A percentile compares a stretch with the other conserved stretches of the same genome.
phyloP scores from a whole-genome alignment of 192 early-diverging fungal species.

The Diversispora epigaea region DNA sequence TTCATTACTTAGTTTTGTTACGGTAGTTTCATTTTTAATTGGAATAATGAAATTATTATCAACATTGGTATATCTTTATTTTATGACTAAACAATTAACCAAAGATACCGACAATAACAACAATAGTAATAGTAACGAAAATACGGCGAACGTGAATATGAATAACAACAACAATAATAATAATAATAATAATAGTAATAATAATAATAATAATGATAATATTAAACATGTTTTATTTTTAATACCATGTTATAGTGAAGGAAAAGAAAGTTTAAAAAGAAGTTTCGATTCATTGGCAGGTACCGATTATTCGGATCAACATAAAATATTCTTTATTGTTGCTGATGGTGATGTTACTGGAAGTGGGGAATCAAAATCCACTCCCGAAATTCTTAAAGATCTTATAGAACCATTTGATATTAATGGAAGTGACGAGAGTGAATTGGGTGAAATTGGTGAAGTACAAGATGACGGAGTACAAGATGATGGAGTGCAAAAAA shows the following conservation, averaged over 20 bases:
- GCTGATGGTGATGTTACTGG: slow-evolving; percentile 80
- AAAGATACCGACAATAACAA: not conserved
- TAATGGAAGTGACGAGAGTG: not conserved
- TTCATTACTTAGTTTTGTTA: not conserved
- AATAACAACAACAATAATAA: no score
- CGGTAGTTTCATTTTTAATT: not conserved
- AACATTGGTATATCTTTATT: not conserved
- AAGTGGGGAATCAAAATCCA: slow-evolving; percentile 67
- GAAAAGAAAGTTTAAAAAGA: slow-evolving; percentile 64
- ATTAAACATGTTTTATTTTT: slow-evolving; percentile 53
- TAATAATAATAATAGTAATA: no score
- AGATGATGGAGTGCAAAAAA: slow-evolving; percentile 28
- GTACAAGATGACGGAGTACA: slow-evolving; percentile 29
- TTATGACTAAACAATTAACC: not conserved
- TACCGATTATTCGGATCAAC: slow-evolving; percentile 69
- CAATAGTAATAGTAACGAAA: not conserved
- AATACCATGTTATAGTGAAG: slow-evolving; percentile 81
- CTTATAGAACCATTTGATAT: not conserved
- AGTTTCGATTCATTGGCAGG: slow-evolving; percentile 77
- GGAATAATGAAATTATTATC: slow-evolving; percentile 11
- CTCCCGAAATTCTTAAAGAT: slow-evolving; percentile 57
- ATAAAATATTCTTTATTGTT: slow-evolving; percentile 78
- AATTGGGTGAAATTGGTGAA: slow-evolving; percentile 24
- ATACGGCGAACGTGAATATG: no score
- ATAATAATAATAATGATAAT: not conserved